Evolutionary conservation across 371 early-diverging fungal species (phyloP).

Genomic region (Rhizopus arrhizus): DNA sequence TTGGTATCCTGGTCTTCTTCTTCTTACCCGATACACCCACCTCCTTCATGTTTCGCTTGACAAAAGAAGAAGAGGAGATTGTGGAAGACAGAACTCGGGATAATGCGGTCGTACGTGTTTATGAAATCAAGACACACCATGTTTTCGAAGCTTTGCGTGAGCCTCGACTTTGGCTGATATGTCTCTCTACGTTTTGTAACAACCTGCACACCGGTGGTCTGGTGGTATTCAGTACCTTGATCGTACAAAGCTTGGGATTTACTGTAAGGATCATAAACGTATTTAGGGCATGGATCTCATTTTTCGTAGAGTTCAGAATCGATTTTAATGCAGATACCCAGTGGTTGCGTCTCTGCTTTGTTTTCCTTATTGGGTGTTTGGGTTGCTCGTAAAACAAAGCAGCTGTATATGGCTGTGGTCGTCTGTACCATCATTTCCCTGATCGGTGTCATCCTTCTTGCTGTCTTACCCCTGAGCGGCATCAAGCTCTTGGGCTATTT

Average conservation of each 20-base stretch:
- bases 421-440: conserved; percentile 22
- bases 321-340: conserved; percentile 39
- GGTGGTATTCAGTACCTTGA: conserved; percentile 33
- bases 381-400: conserved; percentile 24
- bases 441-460: conserved; percentile 33
- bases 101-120: conserved; percentile 27
- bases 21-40: conserved; percentile 29
- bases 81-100: conserved; percentile 26
- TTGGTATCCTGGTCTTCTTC: conserved; percentile 30
- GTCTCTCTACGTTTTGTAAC: conserved; percentile 22
- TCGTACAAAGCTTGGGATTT: conserved; percentile 37
- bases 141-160: conserved; percentile 30
- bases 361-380: conserved; percentile 17
- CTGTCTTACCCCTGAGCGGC: conserved; percentile 23
- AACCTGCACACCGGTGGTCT: conserved; percentile 40
- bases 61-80: conserved; percentile 32
- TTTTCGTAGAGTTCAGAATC: conserved; percentile 23
- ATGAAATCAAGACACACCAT: conserved; percentile 27
- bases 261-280: conserved; percentile 21
- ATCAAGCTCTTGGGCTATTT: conserved; percentile 38
- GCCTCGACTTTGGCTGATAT: conserved; percentile 28
- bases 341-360: conserved; percentile 23
- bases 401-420: conserved; percentile 23
- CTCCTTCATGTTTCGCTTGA: conserved; percentile 20
- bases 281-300: background rate